A percentile compares a stretch with the other conserved stretches of the same genome.
Evolutionary conservation across 2,329 filamentous ascomycete genomes (phyloP).

Genomic region (Exserohilum turcica): DNA sequence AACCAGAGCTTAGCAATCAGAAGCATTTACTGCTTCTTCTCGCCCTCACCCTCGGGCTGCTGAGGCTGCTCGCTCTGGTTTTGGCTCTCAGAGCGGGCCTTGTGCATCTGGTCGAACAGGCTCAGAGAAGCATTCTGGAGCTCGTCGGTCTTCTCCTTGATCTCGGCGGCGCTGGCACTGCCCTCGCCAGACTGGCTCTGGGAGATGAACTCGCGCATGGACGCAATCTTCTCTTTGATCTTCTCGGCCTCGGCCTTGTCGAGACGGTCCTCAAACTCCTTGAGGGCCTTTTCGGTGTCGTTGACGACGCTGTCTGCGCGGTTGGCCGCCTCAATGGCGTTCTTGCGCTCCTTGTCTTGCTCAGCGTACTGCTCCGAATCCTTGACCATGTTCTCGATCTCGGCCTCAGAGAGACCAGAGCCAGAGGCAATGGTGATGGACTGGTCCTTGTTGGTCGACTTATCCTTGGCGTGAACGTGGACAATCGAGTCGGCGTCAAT

Average conservation of each 20-base stretch:
- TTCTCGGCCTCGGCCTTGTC: conserved; percentile 94
- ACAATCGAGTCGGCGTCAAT: conserved; percentile 98
- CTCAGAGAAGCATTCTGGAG: conserved; percentile 94
- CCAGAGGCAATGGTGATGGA: conserved; percentile 98
- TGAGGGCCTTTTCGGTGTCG: conserved; percentile 97
- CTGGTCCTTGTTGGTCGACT: conserved; percentile 99
- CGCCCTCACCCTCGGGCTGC: conserved; percentile 61
- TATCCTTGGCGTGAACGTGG: conserved; percentile 97
- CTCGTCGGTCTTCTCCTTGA: conserved; percentile 99
- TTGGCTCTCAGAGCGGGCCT: conserved; percentile 74
- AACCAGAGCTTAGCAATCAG: conserved; percentile 21
- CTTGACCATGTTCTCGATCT: conserved; percentile 97
- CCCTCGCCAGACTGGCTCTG: conserved; percentile 95
- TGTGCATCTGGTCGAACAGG: conserved; percentile 99
- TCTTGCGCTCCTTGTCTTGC: conserved; percentile 95
- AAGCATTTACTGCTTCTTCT: conserved; percentile 70
- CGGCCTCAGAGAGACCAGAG: conserved; percentile 90
- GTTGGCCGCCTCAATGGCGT: conserved; percentile 94
- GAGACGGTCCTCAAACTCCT: conserved; percentile 93
- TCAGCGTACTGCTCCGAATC: conserved; percentile 97
- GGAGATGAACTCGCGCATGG: conserved; percentile 85
- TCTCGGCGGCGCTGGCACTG: conserved; percentile 81
- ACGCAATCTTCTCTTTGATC: conserved; percentile 90
- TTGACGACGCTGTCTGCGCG: conserved; percentile 93
- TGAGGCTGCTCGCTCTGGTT: conserved; percentile 51